These are phyloP conservation scores for Isoetes engelmannii DNA, from an alignment of 83 land plant genomes.

Conservation along the genomic window DNA sequence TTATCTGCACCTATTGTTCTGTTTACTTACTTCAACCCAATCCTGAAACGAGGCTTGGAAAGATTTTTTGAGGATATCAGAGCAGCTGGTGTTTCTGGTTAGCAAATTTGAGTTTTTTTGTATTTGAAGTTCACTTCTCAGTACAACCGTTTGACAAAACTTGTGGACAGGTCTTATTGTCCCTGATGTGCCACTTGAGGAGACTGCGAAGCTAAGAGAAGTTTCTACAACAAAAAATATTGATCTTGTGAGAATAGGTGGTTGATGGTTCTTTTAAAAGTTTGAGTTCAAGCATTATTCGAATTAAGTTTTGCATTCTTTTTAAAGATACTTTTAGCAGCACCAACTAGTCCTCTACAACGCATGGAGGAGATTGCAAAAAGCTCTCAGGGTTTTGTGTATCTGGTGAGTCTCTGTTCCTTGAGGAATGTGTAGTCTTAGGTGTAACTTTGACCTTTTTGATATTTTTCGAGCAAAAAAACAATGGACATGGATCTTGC, in stretches of 20 bases:
- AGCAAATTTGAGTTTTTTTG: neutral
- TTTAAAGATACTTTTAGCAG: slow-evolving; percentile 67
- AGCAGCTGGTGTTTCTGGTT: slow-evolving; percentile 66
- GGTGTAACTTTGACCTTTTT: too few species aligned
- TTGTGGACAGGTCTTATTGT: slow-evolving; percentile 72
- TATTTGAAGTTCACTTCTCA: neutral
- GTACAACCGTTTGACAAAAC: neutral
- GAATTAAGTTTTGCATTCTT: neutral
- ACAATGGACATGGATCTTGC: too few species aligned
- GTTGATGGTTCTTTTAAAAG: too few species aligned
- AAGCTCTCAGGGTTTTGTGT: slow-evolving; percentile 86
- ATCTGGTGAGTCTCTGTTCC: slow-evolving; percentile 51
- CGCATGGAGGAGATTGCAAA: slow-evolving; percentile 75
- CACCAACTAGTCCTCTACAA: slow-evolving; percentile 81
- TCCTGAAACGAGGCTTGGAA: slow-evolving; percentile 69
- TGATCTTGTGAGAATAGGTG: slow-evolving; percentile 54
- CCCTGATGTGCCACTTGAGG: slow-evolving; percentile 94
- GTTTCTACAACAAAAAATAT: slow-evolving; percentile 44
- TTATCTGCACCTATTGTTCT: slow-evolving; percentile 72
- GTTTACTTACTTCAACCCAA: slow-evolving; percentile 88
- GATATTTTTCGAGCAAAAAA: too few species aligned
- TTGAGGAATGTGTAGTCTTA: too few species aligned
- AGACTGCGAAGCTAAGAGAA: slow-evolving; percentile 58
- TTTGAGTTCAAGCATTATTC: neutral
- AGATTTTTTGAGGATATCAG: slow-evolving; percentile 59